Percentiles rank a stretch among this genome's conserved stretches.
Evolutionary conservation across 2,329 filamentous ascomycete genomes (phyloP).

Genomic region (Cladosporium colombiae): DNA sequence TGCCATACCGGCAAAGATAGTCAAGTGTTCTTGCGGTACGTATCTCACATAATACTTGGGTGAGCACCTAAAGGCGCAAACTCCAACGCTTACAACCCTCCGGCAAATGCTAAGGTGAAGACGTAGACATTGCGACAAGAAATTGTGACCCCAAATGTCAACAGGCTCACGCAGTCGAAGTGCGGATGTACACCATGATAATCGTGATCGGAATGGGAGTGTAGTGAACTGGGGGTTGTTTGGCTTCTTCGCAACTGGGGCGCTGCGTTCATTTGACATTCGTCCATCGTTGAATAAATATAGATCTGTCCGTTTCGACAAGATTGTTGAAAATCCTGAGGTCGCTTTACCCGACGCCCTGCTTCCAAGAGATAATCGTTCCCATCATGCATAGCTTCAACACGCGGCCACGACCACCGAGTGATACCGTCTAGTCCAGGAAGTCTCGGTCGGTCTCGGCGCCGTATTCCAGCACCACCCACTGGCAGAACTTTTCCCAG

Average conservation of each 20-base stretch:
- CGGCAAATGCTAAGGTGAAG: neutral
- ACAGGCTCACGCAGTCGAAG: neutral
- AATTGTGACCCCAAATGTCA: neutral
- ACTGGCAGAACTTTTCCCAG: constrained; percentile 89
- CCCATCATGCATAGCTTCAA: neutral
- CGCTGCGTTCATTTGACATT: neutral
- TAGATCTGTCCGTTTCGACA: neutral
- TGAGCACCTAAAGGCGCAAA: neutral
- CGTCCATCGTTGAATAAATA: neutral
- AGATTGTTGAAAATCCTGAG: neutral
- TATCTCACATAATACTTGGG: neutral
- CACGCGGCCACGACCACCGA: neutral
- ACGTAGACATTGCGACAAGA: neutral
- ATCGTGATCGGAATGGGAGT: neutral
- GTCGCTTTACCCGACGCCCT: neutral
- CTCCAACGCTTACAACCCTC: neutral
- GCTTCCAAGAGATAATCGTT: neutral
- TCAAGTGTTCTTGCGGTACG: neutral
- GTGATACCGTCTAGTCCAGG: neutral
- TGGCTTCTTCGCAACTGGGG: neutral
- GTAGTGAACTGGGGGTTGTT: neutral
- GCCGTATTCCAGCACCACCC: constrained; percentile 75
- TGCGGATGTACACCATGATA: neutral
- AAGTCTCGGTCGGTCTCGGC: constrained; percentile 27
- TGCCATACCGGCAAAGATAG: neutral